Evolutionary conservation across 257 asterid species (phyloP), one percentile per base, ranked within the genome.

Genomic region (Capsicum pubescens): DNA sequence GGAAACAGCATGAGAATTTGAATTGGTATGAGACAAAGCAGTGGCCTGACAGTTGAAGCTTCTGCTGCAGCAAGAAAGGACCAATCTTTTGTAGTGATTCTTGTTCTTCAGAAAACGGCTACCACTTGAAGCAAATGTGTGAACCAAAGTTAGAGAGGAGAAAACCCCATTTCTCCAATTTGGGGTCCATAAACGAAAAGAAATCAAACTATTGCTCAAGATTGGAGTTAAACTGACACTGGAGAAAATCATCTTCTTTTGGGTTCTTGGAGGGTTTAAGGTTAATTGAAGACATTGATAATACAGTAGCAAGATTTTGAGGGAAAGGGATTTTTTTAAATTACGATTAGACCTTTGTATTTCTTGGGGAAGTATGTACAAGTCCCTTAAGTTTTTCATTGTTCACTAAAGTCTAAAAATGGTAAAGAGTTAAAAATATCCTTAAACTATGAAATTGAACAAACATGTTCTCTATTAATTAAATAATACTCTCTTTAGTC

Each of bases 181-280:
- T 81, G 90, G 88, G 79, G 86, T 86, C 83, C 90, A 89, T 68
- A 88, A 26, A 50, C 87, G 83, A n/a, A 91, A 86, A 71, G 87
- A 80, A 36, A 90, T 58, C 13, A 83, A 61, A 66, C 83, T 32
- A 21, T 87, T 83, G 39, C 90, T 71, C 82, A 88, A 74, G 83
- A 89, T 63, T 74, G 95, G 88, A 81, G 89, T 82, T 58, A 87
- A 80, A 78, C 87, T 78, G 7, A 85, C 35, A 54, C 87, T 66
- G 89, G 90, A 89, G 79, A 86, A 88, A 57, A 36, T 84, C 84
- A 88, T 83, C 78, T 70, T 82, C 81, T 68, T 69, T 57, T 13
- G 14, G 56, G 44, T 81, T 35, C 59, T 81, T 26, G 16, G 14
- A 82, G 84, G 82, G 82, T 85, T 86, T 89, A 79, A 84, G 84